Percentiles rank a stretch among this genome's conserved stretches.
Evolutionary conservation across 1,139 yeast species (phyloP).

Genomic region (Yamadazyma trypodendri): DNA sequence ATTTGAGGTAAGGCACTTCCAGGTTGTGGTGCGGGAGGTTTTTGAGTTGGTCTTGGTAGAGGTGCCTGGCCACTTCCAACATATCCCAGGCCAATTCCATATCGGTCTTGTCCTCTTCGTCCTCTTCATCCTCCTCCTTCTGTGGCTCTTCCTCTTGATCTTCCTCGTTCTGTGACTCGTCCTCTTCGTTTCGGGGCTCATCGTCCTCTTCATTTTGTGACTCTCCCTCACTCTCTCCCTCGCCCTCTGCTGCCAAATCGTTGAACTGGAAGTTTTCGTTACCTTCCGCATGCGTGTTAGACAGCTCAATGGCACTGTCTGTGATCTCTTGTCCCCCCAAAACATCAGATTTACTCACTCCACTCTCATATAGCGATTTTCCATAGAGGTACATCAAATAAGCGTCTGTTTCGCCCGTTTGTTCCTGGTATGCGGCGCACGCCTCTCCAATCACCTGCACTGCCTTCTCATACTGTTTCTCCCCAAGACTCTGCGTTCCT

Average conservation of each 20-base stretch:
- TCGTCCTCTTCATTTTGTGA: slow-evolving; percentile 25
- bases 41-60: slow-evolving; percentile 51
- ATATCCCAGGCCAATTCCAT: slow-evolving; percentile 89
- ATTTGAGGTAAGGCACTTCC: slow-evolving; percentile 32
- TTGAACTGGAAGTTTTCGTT: slow-evolving; percentile 54
- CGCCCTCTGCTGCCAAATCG: slow-evolving; percentile 54
- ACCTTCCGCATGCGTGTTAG: slow-evolving; percentile 15
- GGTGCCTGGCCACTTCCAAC: slow-evolving; percentile 68
- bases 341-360: slow-evolving; percentile 74
- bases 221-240: slow-evolving; percentile 31
- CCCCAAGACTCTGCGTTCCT: slow-evolving; percentile 47
- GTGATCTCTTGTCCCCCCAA: slow-evolving; percentile 57
- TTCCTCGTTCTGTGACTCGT: slow-evolving; percentile 28
- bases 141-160: slow-evolving; percentile 32
- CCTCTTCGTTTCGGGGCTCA: slow-evolving; percentile 31
- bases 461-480: slow-evolving; percentile 66
- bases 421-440: slow-evolving; percentile 55
- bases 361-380: slow-evolving; percentile 74
- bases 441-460: slow-evolving; percentile 74
- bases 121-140: slow-evolving; percentile 18
- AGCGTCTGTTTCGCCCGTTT: slow-evolving; percentile 60
- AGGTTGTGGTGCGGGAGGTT: slow-evolving; percentile 17
- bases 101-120: slow-evolving; percentile 61
- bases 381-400: slow-evolving; percentile 77
- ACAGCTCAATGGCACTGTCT: slow-evolving; percentile 18